Percentiles rank a stretch among this genome's conserved stretches.
phyloP scores from a whole-genome alignment of 805 yeast species.

The Saccharomycopsis amapae region DNA sequence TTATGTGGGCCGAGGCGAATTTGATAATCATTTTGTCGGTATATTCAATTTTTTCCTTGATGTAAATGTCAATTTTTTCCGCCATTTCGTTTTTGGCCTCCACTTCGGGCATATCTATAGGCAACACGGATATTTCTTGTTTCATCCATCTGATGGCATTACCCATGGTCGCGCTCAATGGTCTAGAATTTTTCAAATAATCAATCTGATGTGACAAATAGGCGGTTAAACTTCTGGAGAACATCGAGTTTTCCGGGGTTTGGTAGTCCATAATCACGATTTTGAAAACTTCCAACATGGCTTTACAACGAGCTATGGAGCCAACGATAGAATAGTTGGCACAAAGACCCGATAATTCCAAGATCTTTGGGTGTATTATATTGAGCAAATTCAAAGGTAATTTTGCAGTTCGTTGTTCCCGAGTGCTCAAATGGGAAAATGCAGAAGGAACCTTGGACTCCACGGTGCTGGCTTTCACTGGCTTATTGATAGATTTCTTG shows the following conservation, averaged over 20 bases:
- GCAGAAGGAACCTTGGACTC: slow-evolving; percentile 52
- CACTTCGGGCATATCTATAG: slow-evolving; percentile 61
- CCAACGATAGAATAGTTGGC: slow-evolving; percentile 86
- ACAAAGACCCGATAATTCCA: slow-evolving; percentile 69
- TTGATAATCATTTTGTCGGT: slow-evolving; percentile 79
- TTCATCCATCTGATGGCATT: slow-evolving; percentile 96
- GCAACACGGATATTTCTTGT: slow-evolving; percentile 80
- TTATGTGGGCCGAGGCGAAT: slow-evolving; percentile 69
- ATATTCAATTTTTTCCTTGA: slow-evolving; percentile 76
- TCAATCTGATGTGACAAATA: slow-evolving; percentile 91
- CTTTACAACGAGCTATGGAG: slow-evolving; percentile 74
- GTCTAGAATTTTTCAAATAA: slow-evolving; percentile 82
- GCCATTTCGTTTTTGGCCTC: slow-evolving; percentile 61
- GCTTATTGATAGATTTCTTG: slow-evolving; percentile 42
- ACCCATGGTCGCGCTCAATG: slow-evolving; percentile 91
- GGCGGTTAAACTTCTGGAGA: slow-evolving; percentile 81
- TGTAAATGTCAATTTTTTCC: slow-evolving; percentile 69
- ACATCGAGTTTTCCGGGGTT: slow-evolving; percentile 79
- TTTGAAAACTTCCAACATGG: slow-evolving; percentile 81
- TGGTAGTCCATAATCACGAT: slow-evolving; percentile 69
- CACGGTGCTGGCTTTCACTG: slow-evolving; percentile 30
- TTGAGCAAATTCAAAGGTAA: slow-evolving; percentile 44
- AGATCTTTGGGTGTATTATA: slow-evolving; percentile 80
- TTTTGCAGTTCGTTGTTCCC: slow-evolving; percentile 57
- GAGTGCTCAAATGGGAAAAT: slow-evolving; percentile 73